Conservation (phyloP, 805 yeast genomes). For the Nakazawaea peltata region DNA sequence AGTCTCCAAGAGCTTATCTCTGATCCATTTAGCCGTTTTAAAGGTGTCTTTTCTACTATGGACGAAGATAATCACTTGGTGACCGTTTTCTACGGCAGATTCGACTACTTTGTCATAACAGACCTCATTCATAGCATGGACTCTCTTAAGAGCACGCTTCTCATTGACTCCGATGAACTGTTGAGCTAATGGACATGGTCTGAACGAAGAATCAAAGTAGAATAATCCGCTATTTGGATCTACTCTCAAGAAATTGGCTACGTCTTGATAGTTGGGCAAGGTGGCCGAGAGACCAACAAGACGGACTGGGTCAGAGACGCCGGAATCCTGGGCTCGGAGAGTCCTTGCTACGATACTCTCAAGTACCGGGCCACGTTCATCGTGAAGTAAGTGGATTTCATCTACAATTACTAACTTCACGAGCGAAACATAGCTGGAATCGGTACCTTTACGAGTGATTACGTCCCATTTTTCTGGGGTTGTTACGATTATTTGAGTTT, state of each 20-base stretch:
- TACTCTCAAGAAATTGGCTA: constrained; percentile 72
- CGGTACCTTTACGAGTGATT: constrained; percentile 74
- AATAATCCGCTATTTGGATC: constrained; percentile 53
- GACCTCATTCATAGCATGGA: constrained; percentile 83
- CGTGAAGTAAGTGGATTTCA: constrained; percentile 89
- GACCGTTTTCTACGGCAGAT: constrained; percentile 44
- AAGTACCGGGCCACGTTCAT: constrained; percentile 90
- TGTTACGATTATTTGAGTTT: constrained; percentile 79
- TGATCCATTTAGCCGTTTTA: constrained; percentile 71
- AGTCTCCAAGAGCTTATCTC: constrained; percentile 50
- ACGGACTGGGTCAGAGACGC: constrained; percentile 42
- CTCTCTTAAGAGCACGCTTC: constrained; percentile 65
- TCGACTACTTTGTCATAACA: constrained; percentile 72
- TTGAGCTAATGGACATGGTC: constrained; percentile 92
- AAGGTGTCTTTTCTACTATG: constrained; percentile 91
- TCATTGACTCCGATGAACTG: constrained; percentile 85
- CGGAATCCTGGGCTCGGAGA: constrained; percentile 36
- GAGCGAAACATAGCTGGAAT: constrained; percentile 51
- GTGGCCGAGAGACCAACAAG: constrained; percentile 89
- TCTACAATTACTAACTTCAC: constrained; percentile 76
- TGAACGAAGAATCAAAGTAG: constrained; percentile 71
- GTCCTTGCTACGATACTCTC: constrained; percentile 83
- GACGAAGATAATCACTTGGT: constrained; percentile 84
- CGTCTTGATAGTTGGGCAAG: constrained; percentile 81
- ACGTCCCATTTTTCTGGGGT: constrained; percentile 99